Evolutionary conservation across 2,329 filamentous ascomycete genomes (phyloP).

Genomic region (Apiospora malaysiana): DNA sequence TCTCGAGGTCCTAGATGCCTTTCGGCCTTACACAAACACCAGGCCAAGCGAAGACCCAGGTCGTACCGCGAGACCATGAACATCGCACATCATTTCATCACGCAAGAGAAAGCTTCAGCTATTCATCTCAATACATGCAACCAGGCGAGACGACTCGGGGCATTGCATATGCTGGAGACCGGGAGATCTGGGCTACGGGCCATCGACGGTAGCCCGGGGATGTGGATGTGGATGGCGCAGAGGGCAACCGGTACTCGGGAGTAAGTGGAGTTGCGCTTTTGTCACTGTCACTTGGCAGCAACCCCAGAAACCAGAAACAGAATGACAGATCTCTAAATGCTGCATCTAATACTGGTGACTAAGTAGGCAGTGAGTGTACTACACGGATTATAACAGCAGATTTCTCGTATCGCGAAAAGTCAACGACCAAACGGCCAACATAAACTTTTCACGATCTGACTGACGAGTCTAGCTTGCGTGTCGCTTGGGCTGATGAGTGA

Average conservation of each 20-base stretch:
- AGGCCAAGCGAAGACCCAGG: background rate
- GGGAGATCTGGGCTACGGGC: background rate
- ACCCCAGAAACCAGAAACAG: too few relatives aligned
- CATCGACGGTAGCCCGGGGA: background rate
- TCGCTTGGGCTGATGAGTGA: conserved; percentile 5
- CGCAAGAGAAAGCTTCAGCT: background rate
- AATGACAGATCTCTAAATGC: background rate
- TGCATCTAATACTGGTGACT: background rate
- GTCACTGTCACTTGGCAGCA: background rate
- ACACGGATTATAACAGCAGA: background rate
- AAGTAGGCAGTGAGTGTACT: background rate
- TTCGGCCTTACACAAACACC: background rate
- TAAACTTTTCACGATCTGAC: background rate
- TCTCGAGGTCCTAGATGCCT: background rate
- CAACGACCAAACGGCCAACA: background rate
- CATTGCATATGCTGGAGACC: background rate
- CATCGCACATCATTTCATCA: background rate
- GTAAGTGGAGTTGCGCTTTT: background rate
- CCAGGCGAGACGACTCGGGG: background rate
- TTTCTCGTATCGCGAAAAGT: background rate
- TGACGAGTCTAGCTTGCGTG: conserved; percentile 1
- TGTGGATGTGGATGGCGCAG: background rate
- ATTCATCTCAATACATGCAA: background rate
- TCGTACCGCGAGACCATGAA: background rate
- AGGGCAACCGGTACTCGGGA: background rate